Evolutionary conservation across 2,329 filamentous ascomycete genomes (phyloP).

Genomic region (Bipolaris zeicola): DNA sequence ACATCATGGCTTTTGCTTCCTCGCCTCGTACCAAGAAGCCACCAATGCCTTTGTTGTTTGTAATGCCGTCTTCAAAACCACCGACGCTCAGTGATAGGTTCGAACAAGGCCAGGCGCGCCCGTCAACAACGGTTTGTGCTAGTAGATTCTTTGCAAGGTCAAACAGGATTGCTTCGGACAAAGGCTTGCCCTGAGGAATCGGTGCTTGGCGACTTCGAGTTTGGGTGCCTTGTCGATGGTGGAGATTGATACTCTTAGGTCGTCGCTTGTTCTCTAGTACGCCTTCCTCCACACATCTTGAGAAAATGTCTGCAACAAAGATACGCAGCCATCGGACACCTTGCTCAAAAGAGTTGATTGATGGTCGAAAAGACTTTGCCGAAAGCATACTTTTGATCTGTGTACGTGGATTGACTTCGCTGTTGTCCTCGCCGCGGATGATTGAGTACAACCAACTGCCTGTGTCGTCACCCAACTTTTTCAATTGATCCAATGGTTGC

Average conservation of each 20-base stretch:
- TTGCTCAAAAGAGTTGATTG: constrained; percentile 77
- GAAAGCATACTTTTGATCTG: constrained; percentile 98
- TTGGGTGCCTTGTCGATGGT: constrained; percentile 76
- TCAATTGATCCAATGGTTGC: constrained; percentile 75
- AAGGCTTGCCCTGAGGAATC: constrained; percentile 74
- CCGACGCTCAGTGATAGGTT: constrained; percentile 86
- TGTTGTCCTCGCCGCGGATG: constrained; percentile 82
- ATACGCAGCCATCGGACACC: constrained; percentile 86
- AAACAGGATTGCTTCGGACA: constrained; percentile 75
- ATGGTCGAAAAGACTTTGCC: constrained; percentile 90
- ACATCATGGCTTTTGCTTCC: constrained; percentile 57
- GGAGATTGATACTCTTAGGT: constrained; percentile 83
- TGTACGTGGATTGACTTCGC: constrained; percentile 87
- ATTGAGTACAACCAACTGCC: constrained; percentile 84
- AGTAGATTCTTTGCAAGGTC: constrained; percentile 78
- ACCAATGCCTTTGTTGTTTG: constrained; percentile 83
- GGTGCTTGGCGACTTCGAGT: constrained; percentile 75
- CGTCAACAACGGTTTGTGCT: constrained; percentile 77
- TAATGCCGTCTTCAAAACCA: constrained; percentile 89
- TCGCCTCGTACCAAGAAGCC: constrained; percentile 77
- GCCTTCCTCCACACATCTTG: constrained; percentile 87
- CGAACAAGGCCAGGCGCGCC: constrained; percentile 85
- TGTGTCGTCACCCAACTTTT: constrained; percentile 80
- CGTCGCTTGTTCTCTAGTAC: constrained; percentile 84
- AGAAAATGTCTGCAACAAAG: constrained; percentile 89